These are phyloP conservation scores for Ceraceosorus guamensis DNA, from an alignment of 1,284 basidiomycete species.

Conservation along the genomic window DNA sequence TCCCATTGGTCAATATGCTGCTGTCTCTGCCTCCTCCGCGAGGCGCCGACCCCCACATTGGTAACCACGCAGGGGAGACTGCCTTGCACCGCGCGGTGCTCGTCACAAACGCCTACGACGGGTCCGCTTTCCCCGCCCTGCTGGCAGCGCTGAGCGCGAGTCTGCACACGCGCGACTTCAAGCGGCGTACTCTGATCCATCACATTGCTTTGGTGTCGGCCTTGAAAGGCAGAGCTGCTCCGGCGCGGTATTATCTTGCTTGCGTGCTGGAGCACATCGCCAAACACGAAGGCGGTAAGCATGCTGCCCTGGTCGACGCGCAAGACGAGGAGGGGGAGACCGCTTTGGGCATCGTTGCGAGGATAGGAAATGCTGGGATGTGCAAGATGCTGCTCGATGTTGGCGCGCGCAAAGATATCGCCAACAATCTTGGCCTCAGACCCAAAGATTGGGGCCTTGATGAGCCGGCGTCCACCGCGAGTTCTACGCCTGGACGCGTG, in stretches of 20 bases:
- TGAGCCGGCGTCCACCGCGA: slow-evolving; percentile 6
- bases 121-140: slow-evolving; percentile 62
- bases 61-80: slow-evolving; percentile 86
- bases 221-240: slow-evolving; percentile 73
- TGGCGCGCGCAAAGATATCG: slow-evolving; percentile 78
- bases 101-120: slow-evolving; percentile 77
- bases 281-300: slow-evolving; percentile 46
- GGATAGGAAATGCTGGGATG: slow-evolving; percentile 82
- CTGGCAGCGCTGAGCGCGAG: slow-evolving; percentile 62
- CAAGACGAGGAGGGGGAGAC: slow-evolving; percentile 97
- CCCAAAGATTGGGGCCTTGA: slow-evolving; percentile 70
- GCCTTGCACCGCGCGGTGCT: slow-evolving; percentile 86
- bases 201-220: slow-evolving; percentile 87
- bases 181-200: slow-evolving; percentile 84
- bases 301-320: slow-evolving; percentile 65
- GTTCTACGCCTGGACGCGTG: not conserved
- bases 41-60: slow-evolving; percentile 42
- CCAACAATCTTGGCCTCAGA: slow-evolving; percentile 88
- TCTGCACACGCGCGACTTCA: slow-evolving; percentile 81
- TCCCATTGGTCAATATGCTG: slow-evolving; percentile 36
- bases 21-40: slow-evolving; percentile 56
- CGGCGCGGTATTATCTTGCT: slow-evolving; percentile 86
- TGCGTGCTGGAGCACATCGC: slow-evolving; percentile 68
- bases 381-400: slow-evolving; percentile 83
- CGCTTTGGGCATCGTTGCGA: slow-evolving; percentile 84